A percentile compares a stretch with the other conserved stretches of the same genome.
These are phyloP conservation scores for Mycena pura DNA, from an alignment of 768 basidiomycete species.

Conservation along the genomic window DNA sequence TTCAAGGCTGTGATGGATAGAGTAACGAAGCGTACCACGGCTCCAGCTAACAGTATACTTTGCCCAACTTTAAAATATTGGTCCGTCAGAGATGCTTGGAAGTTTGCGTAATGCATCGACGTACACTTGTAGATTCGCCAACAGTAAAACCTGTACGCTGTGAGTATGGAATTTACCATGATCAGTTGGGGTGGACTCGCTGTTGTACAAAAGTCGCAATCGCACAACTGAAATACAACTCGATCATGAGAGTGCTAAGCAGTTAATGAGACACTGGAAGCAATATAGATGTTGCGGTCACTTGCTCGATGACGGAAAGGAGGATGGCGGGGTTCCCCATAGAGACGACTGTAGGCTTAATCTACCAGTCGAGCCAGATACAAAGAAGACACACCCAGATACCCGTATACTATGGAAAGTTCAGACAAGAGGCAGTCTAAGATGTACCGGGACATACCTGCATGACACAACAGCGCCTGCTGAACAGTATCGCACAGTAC, in stretches of 20 bases:
- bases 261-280: neutral
- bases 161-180: neutral
- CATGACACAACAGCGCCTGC: neutral
- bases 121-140: neutral
- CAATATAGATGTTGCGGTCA: neutral
- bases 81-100: no score
- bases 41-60: neutral
- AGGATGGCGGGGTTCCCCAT: neutral
- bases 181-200: neutral
- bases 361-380: neutral
- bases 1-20: neutral
- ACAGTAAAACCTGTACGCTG: slow-evolving; percentile 1
- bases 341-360: neutral
- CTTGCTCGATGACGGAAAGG: neutral
- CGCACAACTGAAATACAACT: slow-evolving; percentile 4
- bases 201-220: slow-evolving; percentile 9
- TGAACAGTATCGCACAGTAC: neutral
- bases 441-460: no score
- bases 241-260: slow-evolving; percentile 3
- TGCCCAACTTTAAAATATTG: neutral
- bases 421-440: no score
- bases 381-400: neutral
- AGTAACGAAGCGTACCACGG: no score
- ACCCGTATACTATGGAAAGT: slow-evolving; percentile 3
- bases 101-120: no score